Evolutionary conservation across 352 stramenopile genomes (phyloP), one percentile per base, ranked within the genome.

Genomic region (Plasmopara halstedii): DNA sequence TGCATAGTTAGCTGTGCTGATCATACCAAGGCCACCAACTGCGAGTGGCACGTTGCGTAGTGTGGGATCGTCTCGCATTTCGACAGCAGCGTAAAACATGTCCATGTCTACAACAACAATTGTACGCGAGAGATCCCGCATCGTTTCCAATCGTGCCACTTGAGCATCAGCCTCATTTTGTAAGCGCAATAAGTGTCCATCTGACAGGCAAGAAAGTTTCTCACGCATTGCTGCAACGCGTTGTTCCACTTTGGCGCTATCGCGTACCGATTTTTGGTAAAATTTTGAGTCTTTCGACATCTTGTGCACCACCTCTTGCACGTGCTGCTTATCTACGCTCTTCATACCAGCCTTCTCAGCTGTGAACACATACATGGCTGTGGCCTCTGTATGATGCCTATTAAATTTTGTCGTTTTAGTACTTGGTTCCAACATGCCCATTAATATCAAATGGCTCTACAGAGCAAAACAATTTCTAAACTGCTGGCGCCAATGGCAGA

Each of bases 31-130:
- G 2, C 84, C 83, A 7, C 95, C 95, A 6, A 99, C 94, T 6
- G 88, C 94, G 5, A 97, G 82, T 5, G 94, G 94, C 25, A 95
- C 72, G 36, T 95, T 64, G 4, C 71, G 60, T 13, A 99, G 66
- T 19, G 78, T 56, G 2, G 91, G 92, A 49, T 90, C 73, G 61
- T 95, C 78, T n/a, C 95, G 72, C 64, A 98, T 95, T 54, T 98
- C 91, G 32, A 97, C 96, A 8, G 87, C 88, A 13, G 96, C 95
- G 65, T 96, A 99, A 56, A 99, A 99, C 77, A 96, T 96, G 59
- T 99, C 95, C 91, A 99, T 98, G 63, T 99, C 95, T 1, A 86
- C 67, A 0, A 98, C 93, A 10, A 95, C 84, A 56, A 84, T 86
- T 0, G 83, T 94, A 14, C 65, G 70, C 46, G 70, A 67, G 20